phyloP scores from a whole-genome alignment of 345 rosid genomes.

The Toxicodendron radicans region DNA sequence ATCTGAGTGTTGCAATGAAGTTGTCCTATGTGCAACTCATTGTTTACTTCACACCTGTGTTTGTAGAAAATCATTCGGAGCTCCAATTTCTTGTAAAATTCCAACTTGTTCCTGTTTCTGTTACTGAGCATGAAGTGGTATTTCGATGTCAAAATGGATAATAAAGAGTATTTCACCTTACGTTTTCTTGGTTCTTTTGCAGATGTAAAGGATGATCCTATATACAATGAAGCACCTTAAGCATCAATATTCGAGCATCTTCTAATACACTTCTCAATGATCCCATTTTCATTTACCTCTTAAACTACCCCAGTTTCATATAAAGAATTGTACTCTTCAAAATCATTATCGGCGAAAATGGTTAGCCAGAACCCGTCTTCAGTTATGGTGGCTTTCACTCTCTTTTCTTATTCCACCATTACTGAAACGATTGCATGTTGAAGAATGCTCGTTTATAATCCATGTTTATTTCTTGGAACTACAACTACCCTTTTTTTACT shows the following conservation, averaged over 20 bases:
- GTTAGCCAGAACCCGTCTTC: too few relatives aligned
- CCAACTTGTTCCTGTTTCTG: neutral
- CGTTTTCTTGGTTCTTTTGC: neutral
- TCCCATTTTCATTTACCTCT: too few relatives aligned
- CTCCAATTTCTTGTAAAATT: neutral
- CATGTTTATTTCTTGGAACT: neutral
- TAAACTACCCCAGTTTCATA: neutral
- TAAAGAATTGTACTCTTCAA: neutral
- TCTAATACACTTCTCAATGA: too few relatives aligned
- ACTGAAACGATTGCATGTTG: too few relatives aligned
- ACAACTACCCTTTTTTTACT: neutral
- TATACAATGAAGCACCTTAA: neutral
- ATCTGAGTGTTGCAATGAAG: neutral
- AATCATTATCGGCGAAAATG: neutral
- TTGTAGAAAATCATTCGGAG: neutral
- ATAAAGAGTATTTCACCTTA: neutral
- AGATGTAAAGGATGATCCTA: neutral
- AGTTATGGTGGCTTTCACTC: too few relatives aligned
- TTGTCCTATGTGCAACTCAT: neutral
- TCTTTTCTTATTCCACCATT: too few relatives aligned
- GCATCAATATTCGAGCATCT: too few relatives aligned
- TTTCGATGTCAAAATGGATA: neutral
- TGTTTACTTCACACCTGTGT: neutral
- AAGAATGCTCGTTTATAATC: too few relatives aligned
- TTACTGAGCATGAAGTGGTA: neutral